These are phyloP conservation scores for Drechslerella dactyloides DNA, from an alignment of 2,329 filamentous ascomycete species.

Conservation along the genomic window DNA sequence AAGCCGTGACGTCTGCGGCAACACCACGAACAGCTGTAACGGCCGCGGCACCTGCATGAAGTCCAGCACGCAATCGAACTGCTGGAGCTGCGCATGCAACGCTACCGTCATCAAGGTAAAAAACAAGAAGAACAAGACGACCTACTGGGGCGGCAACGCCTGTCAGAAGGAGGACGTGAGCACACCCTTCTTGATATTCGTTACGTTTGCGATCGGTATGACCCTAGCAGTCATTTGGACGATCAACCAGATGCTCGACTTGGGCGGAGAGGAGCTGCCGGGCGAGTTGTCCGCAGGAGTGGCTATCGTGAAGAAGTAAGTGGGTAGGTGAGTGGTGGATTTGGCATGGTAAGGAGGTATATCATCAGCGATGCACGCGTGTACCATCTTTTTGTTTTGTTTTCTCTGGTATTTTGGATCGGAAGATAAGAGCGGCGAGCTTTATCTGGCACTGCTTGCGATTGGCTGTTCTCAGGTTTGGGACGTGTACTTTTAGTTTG, in stretches of 20 bases:
- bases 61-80: slow-evolving; percentile 64
- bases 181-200: slow-evolving; percentile 85
- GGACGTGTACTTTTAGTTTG: slow-evolving; percentile 46
- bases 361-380: slow-evolving; percentile 26
- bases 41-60: slow-evolving; percentile 79
- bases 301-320: slow-evolving; percentile 67
- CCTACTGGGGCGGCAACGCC: slow-evolving; percentile 80
- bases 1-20: slow-evolving; percentile 71
- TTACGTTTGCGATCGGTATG: slow-evolving; percentile 73
- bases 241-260: slow-evolving; percentile 75
- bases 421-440: neutral
- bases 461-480: slow-evolving; percentile 12
- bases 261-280: slow-evolving; percentile 83
- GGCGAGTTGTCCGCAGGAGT: slow-evolving; percentile 97
- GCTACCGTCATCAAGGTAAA: slow-evolving; percentile 63
- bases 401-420: slow-evolving; percentile 11
- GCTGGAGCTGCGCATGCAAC: slow-evolving; percentile 80
- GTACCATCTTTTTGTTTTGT: slow-evolving; percentile 23
- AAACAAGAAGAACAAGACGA: slow-evolving; percentile 65
- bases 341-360: slow-evolving; percentile 40
- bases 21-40: slow-evolving; percentile 77
- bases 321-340: too few relatives aligned
- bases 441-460: neutral
- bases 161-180: slow-evolving; percentile 94
- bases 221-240: slow-evolving; percentile 69